A percentile compares a stretch with the other conserved stretches of the same genome.
Conservation (phyloP, 148 eudicot genomes). For the Rhododendron vialii region DNA sequence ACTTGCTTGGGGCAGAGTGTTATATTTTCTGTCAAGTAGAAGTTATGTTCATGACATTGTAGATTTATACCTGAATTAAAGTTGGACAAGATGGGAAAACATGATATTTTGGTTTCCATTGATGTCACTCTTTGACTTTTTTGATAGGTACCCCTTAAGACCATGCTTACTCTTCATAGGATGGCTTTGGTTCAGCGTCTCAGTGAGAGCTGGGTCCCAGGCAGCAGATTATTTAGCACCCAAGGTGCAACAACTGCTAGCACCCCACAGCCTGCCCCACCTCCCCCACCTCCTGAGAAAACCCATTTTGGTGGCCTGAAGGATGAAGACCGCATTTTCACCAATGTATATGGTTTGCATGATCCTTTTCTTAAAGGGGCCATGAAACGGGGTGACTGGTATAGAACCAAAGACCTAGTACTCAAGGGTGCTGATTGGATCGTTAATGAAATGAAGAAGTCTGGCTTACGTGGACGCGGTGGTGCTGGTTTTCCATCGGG, state of each 20-base stretch:
- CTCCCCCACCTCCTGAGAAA: constrained; percentile 96
- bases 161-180: constrained; percentile 61
- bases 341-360: constrained; percentile 77
- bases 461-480: constrained; percentile 97
- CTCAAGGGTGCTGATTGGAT: constrained; percentile 91
- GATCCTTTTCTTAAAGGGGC: constrained; percentile 98
- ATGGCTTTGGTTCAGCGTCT: constrained; percentile 33
- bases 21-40: background rate
- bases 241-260: constrained; percentile 72
- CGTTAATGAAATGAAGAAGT: constrained; percentile 86
- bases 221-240: constrained; percentile 66
- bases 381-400: constrained; percentile 94
- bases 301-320: constrained; percentile 94
- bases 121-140: background rate
- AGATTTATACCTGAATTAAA: background rate
- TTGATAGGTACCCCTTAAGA: constrained; percentile 68
- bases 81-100: background rate
- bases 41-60: background rate
- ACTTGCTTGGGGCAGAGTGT: background rate
- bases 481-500: constrained; percentile 99
- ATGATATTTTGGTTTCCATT: background rate
- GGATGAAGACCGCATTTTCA: constrained; percentile 96
- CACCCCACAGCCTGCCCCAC: constrained; percentile 82
- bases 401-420: constrained; percentile 92
- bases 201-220: constrained; percentile 30